Base-by-base conservation (phyloP, 306 rosid genomes). In the Corylus americana region DNA sequence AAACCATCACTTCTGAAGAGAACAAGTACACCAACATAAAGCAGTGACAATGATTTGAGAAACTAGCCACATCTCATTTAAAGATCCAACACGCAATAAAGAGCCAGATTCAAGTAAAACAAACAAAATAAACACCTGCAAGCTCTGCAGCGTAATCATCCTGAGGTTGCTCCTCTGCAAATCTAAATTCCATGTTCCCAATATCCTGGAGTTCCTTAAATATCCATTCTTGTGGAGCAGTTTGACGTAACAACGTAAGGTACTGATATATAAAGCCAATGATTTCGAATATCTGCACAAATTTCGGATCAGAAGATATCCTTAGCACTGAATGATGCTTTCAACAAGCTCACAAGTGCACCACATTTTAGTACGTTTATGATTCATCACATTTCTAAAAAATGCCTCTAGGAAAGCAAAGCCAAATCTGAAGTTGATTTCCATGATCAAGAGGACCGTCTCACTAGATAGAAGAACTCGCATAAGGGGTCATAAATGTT, bases 111-210 rank as follows among this genome's bases (percentile, higher is more conserved):
- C 72, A n/a, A 74, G 69, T 37, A 62, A 80, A 31, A 74, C 37
- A 11, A 2, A 58, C 74, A 25, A 55, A 31, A 75, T 10, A 14
- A 57, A 48, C 83, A 92, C 98, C 98, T 90, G 98, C 85, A 77
- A 95, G 98, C 81, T 91, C 96, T 37, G 96, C 91, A 82, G 98
- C 98, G 85, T 92, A 95, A 85, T 95, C 99, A 87, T 95, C 99
- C 81, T 89, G 97, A 55, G 97, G 99, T 66, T 92, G 93, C 88
- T 95, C 99, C 89, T 93, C 99, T 9, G 88, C 97, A 83, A 92
- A 95, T 88, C 90, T 89, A 85, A 92, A 95, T 64, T 91, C 98
- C 97, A 95, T 95, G 87, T 91, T 95, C 71, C 96, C 98, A 75
- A 91, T 95, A 83, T 84, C 89, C 81, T 92, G 98, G 77, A 95